These are phyloP conservation scores for Herpetomonas tarakana DNA, from an alignment of 208 protist species.

Conservation along the genomic window DNA sequence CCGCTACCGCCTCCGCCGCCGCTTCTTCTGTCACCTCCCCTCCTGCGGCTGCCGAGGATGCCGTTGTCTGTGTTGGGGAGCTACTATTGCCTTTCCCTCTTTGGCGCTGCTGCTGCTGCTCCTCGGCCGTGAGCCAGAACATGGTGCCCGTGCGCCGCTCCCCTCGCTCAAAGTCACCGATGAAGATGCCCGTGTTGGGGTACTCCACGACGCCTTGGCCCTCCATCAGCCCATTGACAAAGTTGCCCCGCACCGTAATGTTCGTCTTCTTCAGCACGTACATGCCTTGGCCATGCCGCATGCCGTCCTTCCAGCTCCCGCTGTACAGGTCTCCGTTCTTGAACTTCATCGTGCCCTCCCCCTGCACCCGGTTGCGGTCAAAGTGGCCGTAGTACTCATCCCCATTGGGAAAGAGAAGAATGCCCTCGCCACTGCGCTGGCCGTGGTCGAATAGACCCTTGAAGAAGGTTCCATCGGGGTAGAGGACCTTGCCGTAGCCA, in stretches of 20 bases:
- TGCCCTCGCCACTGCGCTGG: slow-evolving; percentile 71
- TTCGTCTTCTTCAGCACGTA: slow-evolving; percentile 78
- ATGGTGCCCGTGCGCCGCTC: slow-evolving; percentile 77
- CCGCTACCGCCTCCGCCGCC: background rate
- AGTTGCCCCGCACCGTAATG: slow-evolving; percentile 64
- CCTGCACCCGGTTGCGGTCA: slow-evolving; percentile 50
- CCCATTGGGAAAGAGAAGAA: slow-evolving; percentile 76
- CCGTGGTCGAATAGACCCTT: slow-evolving; percentile 63
- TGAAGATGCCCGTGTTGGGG: slow-evolving; percentile 69
- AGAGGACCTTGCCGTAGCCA: slow-evolving; percentile 67
- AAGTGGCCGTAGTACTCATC: slow-evolving; percentile 88
- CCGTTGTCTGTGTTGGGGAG: background rate
- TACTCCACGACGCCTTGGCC: slow-evolving; percentile 65
- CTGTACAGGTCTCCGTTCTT: slow-evolving; percentile 83
- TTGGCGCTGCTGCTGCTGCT: background rate
- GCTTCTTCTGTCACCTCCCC: background rate
- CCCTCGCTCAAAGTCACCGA: slow-evolving; percentile 71
- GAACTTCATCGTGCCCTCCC: slow-evolving; percentile 73
- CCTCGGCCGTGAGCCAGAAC: slow-evolving; percentile 40
- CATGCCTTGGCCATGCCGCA: slow-evolving; percentile 81
- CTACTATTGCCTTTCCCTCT: background rate
- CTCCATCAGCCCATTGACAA: slow-evolving; percentile 86
- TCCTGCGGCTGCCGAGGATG: background rate
- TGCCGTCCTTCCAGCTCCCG: slow-evolving; percentile 79
- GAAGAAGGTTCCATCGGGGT: slow-evolving; percentile 64